phyloP scores from a whole-genome alignment of 2,329 filamentous ascomycete species.

The Dryadomyces sulphureus region DNA sequence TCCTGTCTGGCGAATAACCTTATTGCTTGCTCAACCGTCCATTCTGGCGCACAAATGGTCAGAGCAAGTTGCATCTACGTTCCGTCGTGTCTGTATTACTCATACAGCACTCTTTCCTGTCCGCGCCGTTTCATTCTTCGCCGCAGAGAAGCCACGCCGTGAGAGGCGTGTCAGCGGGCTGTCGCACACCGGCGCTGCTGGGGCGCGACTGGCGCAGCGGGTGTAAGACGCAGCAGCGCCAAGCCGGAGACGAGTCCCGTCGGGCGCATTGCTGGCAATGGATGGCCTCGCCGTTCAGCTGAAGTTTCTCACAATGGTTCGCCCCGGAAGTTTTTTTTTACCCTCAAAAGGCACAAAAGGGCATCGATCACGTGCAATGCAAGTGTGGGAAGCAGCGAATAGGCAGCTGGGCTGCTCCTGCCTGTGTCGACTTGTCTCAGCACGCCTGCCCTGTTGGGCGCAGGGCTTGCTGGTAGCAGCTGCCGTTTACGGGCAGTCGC shows the following conservation, averaged over 20 bases:
- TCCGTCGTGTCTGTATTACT: background rate
- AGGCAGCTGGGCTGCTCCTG: too few relatives aligned
- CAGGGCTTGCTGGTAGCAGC: too few relatives aligned
- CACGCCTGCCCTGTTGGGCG: background rate
- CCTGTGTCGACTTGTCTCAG: background rate
- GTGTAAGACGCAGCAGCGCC: background rate
- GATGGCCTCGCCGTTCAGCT: background rate
- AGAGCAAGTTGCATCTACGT: slow-evolving; percentile 1
- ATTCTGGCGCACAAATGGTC: background rate
- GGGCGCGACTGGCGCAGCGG: too few relatives aligned
- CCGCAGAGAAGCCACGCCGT: too few relatives aligned
- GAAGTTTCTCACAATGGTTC: background rate
- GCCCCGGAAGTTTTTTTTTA: background rate
- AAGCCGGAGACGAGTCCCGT: background rate
- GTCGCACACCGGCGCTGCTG: too few relatives aligned
- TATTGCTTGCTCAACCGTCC: background rate
- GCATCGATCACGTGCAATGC: background rate
- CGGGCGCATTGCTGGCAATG: background rate
- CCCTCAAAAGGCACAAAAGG: too few relatives aligned
- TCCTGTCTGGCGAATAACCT: background rate
- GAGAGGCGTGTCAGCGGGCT: too few relatives aligned
- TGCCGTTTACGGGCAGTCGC: too few relatives aligned
- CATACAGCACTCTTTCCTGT: too few relatives aligned
- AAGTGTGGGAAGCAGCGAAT: background rate
- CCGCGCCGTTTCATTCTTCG: background rate